phyloP scores from a whole-genome alignment of 768 basidiomycete genomes.

The Tricholoma saponaceum region DNA sequence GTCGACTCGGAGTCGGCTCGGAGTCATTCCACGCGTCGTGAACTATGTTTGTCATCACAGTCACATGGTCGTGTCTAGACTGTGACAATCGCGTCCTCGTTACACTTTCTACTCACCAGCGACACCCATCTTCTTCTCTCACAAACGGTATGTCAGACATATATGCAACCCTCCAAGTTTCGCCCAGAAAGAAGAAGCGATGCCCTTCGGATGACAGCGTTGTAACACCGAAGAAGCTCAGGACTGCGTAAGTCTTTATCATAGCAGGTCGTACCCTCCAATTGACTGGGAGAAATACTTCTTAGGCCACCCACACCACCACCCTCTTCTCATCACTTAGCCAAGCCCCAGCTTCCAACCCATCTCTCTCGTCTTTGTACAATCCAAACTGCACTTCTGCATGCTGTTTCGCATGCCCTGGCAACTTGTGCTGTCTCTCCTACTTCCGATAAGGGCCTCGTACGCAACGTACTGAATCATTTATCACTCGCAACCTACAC shows the following conservation, averaged over 20 bases:
- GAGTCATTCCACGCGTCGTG: too few relatives aligned
- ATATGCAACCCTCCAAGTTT: slow-evolving; percentile 58
- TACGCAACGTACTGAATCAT: slow-evolving; percentile 78
- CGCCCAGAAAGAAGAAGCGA: slow-evolving; percentile 65
- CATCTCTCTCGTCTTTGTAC: slow-evolving; percentile 59
- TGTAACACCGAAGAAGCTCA: slow-evolving; percentile 67
- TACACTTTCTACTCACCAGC: too few relatives aligned
- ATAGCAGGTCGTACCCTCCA: not conserved
- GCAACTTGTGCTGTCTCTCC: slow-evolving; percentile 81
- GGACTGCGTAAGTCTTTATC: slow-evolving; percentile 42
- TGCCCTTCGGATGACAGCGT: slow-evolving; percentile 41
- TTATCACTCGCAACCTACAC: slow-evolving; percentile 65
- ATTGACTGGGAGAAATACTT: slow-evolving; percentile 4
- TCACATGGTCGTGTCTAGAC: slow-evolving; percentile 8
- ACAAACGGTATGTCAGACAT: slow-evolving; percentile 49
- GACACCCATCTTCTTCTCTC: slow-evolving; percentile 12
- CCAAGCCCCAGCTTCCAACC: slow-evolving; percentile 38
- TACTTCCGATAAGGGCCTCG: slow-evolving; percentile 66
- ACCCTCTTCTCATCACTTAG: slow-evolving; percentile 30
- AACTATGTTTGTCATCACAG: slow-evolving; percentile 2
- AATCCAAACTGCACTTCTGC: slow-evolving; percentile 69
- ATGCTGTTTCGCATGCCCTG: slow-evolving; percentile 80
- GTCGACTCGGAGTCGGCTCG: too few relatives aligned
- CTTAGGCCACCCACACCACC: slow-evolving; percentile 58
- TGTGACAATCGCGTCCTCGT: slow-evolving; percentile 4